A percentile compares a stretch with the other conserved stretches of the same genome.
Conservation (phyloP, 148 eudicot species). For the Polygonum maritimum region DNA sequence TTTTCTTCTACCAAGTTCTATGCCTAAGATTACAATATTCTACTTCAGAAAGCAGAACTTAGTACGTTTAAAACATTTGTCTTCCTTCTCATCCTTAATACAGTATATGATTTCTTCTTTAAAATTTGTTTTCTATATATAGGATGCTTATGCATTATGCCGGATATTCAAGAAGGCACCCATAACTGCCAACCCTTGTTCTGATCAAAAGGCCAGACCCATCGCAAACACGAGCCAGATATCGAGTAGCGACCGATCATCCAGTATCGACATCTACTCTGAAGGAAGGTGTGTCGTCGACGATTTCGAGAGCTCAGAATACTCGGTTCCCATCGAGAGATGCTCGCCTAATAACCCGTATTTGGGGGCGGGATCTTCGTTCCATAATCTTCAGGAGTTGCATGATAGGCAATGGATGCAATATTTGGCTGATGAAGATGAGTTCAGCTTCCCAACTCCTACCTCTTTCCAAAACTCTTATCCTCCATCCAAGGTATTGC, state of each 20-base stretch:
- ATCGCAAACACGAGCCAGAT: constrained; percentile 24
- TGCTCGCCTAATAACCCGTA: constrained; percentile 20
- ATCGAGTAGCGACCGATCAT: constrained; percentile 51
- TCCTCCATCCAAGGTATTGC: constrained; percentile 63
- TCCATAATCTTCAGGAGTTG: constrained; percentile 12
- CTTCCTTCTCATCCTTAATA: background rate
- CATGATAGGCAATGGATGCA: constrained; percentile 75
- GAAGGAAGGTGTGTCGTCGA: constrained; percentile 41
- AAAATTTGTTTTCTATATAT: background rate
- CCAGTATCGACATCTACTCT: constrained; percentile 46
- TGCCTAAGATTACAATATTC: background rate
- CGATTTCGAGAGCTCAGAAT: constrained; percentile 43
- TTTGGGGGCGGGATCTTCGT: constrained; percentile 1
- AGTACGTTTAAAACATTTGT: background rate
- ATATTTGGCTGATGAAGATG: constrained; percentile 66
- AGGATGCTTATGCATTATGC: constrained; percentile 65
- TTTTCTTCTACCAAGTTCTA: constrained; percentile 3
- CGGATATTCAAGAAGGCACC: constrained; percentile 50
- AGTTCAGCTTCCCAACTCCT: constrained; percentile 28
- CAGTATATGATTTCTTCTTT: background rate
- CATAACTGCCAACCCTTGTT: constrained; percentile 14
- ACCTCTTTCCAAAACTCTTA: constrained; percentile 30
- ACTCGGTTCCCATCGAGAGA: constrained; percentile 31
- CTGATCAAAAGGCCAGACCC: constrained; percentile 13
- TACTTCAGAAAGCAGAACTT: background rate